Evolutionary conservation across 2,329 filamentous ascomycete species (phyloP), one percentile per base, ranked within the genome.

Genomic region (Metarhizium anisopliae): DNA sequence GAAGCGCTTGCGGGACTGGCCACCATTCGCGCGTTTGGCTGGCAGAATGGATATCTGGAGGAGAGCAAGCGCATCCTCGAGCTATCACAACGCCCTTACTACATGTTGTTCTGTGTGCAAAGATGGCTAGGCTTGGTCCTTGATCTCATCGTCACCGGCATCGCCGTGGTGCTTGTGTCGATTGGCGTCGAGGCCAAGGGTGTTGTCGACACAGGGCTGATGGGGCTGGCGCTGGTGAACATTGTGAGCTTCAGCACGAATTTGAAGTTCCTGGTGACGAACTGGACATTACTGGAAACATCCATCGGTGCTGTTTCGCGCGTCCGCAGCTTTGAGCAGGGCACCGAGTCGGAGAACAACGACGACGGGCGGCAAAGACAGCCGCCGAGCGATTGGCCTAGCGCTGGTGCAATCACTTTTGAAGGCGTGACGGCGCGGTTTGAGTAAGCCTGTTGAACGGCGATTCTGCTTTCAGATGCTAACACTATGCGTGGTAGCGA

Each of bases 61-160:
- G 59, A 59, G 7, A 58, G 60, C 32, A 38, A 38, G 18, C 49
- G 36, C 30, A 47, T 60, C 51, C 67, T 81, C 6, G 77, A 61
- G 51, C 50, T 52, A 2, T 68, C 63, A 0, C 67, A 69, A 45
- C 52, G 59, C 18, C 66, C 66, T 0, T 64, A 59, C 7, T 68
- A 81, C 56, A 64, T 78, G 8, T 69, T 79, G 13, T 74, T 70
- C 53, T 72, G 72, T 20, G 73, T 80, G 10, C 77, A 80, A 58
- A 67, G 73, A 20, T 81, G 77, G 76, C 66, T 80, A 1, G 72
- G 67, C 0, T 63, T 81, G 4, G 74, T 77, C 2, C 62, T 80
- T 5, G 75, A 80, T 56, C 62, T 81, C 2, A 49, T 62, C 4
- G 74, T 79, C 0, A 72, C 76, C 0, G 72, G 63, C 1, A 68